phyloP scores from a whole-genome alignment of 2,329 filamentous ascomycete species.

The Nemania sp. region DNA sequence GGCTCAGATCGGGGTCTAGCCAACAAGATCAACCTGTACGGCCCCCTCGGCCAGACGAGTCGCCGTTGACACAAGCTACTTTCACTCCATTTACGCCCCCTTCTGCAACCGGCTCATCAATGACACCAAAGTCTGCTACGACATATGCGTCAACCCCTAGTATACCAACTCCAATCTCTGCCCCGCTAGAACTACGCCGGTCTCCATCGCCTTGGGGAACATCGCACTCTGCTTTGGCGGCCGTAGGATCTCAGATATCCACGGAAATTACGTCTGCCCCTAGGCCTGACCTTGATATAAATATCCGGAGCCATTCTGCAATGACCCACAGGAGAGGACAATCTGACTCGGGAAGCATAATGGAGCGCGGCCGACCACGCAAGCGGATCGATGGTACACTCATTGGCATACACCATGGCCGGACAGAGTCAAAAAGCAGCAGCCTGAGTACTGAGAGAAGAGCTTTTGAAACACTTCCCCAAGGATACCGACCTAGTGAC shows the following conservation, averaged over 20 bases:
- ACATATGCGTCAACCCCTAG: slow-evolving; percentile 49
- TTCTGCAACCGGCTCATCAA: slow-evolving; percentile 46
- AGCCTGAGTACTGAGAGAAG: slow-evolving; percentile 56
- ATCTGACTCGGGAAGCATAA: slow-evolving; percentile 61
- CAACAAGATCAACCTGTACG: slow-evolving; percentile 46
- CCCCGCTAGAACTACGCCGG: slow-evolving; percentile 48
- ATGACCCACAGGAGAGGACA: slow-evolving; percentile 53
- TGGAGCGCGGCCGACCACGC: slow-evolving; percentile 64
- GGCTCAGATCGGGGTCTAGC: slow-evolving; percentile 51
- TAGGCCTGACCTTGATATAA: slow-evolving; percentile 38
- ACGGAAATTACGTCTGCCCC: slow-evolving; percentile 37
- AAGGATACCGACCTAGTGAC: slow-evolving; percentile 59
- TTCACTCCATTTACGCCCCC: slow-evolving; percentile 47
- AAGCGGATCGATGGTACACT: slow-evolving; percentile 52
- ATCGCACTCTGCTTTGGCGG: slow-evolving; percentile 30
- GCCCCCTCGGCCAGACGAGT: slow-evolving; percentile 50
- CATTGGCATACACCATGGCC: slow-evolving; percentile 43
- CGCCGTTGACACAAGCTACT: slow-evolving; percentile 50
- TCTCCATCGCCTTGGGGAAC: slow-evolving; percentile 53
- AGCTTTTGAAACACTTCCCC: slow-evolving; percentile 64
- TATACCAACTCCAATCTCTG: slow-evolving; percentile 54
- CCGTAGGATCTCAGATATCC: slow-evolving; percentile 34
- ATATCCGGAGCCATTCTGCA: slow-evolving; percentile 25
- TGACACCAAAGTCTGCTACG: slow-evolving; percentile 49
- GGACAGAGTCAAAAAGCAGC: slow-evolving; percentile 47